phyloP scores from a whole-genome alignment of 2,329 filamentous ascomycete species.

The Xylaria sp. region DNA sequence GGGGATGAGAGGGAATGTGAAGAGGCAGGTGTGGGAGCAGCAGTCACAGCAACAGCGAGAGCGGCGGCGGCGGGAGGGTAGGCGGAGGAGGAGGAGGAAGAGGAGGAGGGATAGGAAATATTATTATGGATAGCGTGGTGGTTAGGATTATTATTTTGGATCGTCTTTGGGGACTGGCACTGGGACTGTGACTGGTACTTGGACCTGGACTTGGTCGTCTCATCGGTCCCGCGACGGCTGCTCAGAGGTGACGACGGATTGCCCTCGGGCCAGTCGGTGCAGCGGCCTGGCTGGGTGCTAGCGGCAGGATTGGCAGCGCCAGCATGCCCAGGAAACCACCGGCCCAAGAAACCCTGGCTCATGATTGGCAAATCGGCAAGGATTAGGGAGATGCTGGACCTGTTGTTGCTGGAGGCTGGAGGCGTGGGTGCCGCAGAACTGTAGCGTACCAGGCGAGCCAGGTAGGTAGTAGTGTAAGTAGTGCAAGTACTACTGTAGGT shows the following conservation, averaged over 20 bases:
- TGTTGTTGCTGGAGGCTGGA: constrained; percentile 18
- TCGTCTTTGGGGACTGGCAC: constrained; percentile 20
- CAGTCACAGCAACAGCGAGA: constrained; percentile 32
- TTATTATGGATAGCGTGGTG: constrained; percentile 38
- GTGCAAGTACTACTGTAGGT: no score
- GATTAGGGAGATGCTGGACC: constrained; percentile 23
- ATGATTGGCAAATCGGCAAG: constrained; percentile 43
- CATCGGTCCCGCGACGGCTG: constrained; percentile 37
- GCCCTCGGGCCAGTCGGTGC: constrained; percentile 31
- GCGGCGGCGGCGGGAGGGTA: constrained; percentile 38
- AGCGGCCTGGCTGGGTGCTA: constrained; percentile 35
- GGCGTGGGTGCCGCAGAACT: constrained; percentile 8
- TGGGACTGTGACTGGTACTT: constrained; percentile 10
- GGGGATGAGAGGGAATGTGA: constrained; percentile 52
- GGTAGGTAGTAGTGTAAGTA: no score
- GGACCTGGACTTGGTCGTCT: constrained; percentile 25
- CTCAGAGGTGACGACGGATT: constrained; percentile 29
- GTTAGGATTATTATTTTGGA: constrained; percentile 36
- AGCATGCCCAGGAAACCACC: constrained; percentile 45
- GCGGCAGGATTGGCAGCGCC: constrained; percentile 38
- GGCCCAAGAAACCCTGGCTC: constrained; percentile 42
- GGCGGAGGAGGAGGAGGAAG: constrained; percentile 28
- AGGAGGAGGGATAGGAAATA: constrained; percentile 37
- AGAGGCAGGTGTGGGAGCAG: constrained; percentile 51
- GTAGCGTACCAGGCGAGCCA: constrained; percentile 9